A percentile compares a stretch with the other conserved stretches of the same genome.
phyloP scores from a whole-genome alignment of 768 basidiomycete species.

The Calocybe indica region DNA sequence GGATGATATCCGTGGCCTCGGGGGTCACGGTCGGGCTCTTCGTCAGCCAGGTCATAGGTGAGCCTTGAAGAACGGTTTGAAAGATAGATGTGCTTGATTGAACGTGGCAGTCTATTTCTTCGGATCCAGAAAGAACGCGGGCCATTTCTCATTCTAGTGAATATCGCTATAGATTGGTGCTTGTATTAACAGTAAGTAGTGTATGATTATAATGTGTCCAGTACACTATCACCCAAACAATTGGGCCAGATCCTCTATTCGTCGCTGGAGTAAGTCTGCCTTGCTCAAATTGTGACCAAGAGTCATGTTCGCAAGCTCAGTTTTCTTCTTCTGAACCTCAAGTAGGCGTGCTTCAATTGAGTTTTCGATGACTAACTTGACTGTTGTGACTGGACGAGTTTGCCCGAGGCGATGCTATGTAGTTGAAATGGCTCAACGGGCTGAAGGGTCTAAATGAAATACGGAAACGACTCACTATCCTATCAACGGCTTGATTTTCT shows the following conservation, averaged over 20 bases:
- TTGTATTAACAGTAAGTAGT: constrained; percentile 10
- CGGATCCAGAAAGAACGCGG: constrained; percentile 66
- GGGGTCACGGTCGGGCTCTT: constrained; percentile 85
- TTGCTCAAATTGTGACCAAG: constrained; percentile 84
- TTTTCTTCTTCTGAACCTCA: constrained; percentile 93
- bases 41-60: constrained; percentile 65
- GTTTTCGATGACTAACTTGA: constrained; percentile 91
- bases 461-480: constrained; percentile 61
- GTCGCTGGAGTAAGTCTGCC: constrained; percentile 78
- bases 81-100: not conserved
- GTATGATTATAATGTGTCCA: constrained; percentile 22
- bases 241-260: constrained; percentile 82
- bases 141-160: constrained; percentile 67
- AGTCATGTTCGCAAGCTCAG: constrained; percentile 90
- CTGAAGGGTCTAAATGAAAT: not conserved
- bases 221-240: constrained; percentile 49
- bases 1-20: constrained; percentile 80
- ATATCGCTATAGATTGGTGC: not conserved
- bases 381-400: constrained; percentile 82
- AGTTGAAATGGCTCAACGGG: not conserved
- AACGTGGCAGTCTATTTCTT: constrained; percentile 55
- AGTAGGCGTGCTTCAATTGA: constrained; percentile 91
- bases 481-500: constrained; percentile 96
- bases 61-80: constrained; percentile 6
- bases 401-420: constrained; percentile 92